phyloP scores from a whole-genome alignment of 2,329 filamentous ascomycete species.

The Aspergillus eucalypticola region DNA sequence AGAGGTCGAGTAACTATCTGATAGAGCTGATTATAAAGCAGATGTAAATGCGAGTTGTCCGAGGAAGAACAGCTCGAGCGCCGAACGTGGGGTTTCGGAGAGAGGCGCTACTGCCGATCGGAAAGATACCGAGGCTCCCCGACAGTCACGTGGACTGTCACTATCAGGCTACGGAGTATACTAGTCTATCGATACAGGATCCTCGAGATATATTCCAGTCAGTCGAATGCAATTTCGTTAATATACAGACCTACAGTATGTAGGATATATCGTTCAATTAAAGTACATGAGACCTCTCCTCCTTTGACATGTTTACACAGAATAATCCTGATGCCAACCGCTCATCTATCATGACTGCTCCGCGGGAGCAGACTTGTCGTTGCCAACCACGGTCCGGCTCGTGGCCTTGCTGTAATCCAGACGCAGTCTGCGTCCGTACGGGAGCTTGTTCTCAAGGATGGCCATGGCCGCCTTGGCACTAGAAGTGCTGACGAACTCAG shows the following conservation, averaged over 20 bases:
- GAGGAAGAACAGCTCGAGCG: conserved; percentile 12
- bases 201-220: no score
- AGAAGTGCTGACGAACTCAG: conserved; percentile 70
- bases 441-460: conserved; percentile 55
- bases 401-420: conserved; percentile 60
- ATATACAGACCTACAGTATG: no score
- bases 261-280: not conserved
- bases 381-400: not conserved
- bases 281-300: not conserved
- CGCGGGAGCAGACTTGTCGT: no score
- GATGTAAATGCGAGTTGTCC: conserved; percentile 6
- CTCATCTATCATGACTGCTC: no score
- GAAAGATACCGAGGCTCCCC: conserved; percentile 25
- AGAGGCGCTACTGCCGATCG: conserved; percentile 22
- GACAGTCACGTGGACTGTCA: conserved; percentile 23
- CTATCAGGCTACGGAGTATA: not conserved
- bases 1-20: not conserved
- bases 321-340: no score
- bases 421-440: conserved; percentile 67
- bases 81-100: conserved; percentile 29
- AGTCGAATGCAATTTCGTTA: no score
- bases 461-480: conserved; percentile 64
- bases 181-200: not conserved
- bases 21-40: not conserved
- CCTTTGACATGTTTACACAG: not conserved